Conservation (phyloP, 1,139 yeast species). For the Yamadazyma diddensiae region DNA sequence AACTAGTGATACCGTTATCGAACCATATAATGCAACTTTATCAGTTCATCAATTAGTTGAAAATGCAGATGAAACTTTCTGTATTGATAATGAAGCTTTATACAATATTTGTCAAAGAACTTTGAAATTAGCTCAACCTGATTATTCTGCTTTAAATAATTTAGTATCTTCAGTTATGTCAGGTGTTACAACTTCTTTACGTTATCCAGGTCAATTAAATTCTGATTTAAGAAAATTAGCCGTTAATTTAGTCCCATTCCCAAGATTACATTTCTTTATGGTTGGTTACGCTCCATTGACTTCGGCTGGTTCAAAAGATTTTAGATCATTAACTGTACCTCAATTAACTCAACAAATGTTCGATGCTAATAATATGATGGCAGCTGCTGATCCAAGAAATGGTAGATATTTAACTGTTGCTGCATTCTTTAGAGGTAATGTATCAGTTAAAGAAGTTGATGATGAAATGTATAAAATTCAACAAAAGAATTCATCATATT, state of each 20-base stretch:
- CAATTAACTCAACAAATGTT: conserved; percentile 93
- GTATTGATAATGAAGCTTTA: conserved; percentile 91
- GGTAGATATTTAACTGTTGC: conserved; percentile 95
- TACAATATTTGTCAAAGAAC: conserved; percentile 87
- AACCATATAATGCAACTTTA: conserved; percentile 89
- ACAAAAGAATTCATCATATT: conserved; percentile 73
- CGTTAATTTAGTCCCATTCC: conserved; percentile 90
- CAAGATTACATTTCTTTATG: conserved; percentile 91
- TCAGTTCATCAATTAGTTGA: conserved; percentile 92
- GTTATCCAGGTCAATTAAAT: conserved; percentile 93
- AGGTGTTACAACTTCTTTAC: conserved; percentile 83
- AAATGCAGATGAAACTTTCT: conserved; percentile 87
- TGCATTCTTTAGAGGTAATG: conserved; percentile 91
- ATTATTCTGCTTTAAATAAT: conserved; percentile 72
- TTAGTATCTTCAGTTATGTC: conserved; percentile 90
- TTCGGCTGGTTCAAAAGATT: conserved; percentile 73
- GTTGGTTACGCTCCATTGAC: conserved; percentile 93
- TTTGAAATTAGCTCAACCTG: conserved; percentile 74
- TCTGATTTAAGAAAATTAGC: conserved; percentile 89
- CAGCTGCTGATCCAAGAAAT: conserved; percentile 86
- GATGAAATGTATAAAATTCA: conserved; percentile 89
- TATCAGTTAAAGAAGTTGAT: conserved; percentile 87
- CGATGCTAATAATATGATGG: conserved; percentile 92
- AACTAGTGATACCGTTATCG: conserved; percentile 89
- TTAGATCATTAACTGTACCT: conserved; percentile 82